Evolutionary conservation across 1,284 basidiomycete genomes (phyloP), one percentile per base, ranked within the genome.

Genomic region (Ganoderma meredithae): DNA sequence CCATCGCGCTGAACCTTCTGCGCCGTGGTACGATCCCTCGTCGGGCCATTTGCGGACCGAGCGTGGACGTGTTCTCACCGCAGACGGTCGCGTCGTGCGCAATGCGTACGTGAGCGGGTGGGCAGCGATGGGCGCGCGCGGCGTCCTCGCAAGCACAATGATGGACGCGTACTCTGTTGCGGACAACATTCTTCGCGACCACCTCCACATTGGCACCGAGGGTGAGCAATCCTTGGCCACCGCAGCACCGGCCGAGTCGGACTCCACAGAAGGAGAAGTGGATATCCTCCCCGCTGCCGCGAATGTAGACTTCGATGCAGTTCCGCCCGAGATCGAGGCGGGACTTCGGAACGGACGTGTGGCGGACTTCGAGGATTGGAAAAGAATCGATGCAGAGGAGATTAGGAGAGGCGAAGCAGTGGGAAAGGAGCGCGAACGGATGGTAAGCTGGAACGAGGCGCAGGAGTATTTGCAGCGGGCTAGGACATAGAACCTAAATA

Each of bases 101-200:
- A 91, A 92, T 47, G 84, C 95, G n/a, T 99, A 98, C 77, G 92
- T 95, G 1, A 92, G 95, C 1, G 97, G 97, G 2, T 99, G 98
- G 98, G 92, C 95, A 0, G 93, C 96, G 0, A 90, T 89, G 13
- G 98, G 97, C 27, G 96, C 97, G 0, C 91, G 90, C 58, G 97
- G 98, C 6, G 96, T 99, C 15, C 88, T 99, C 59, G 97, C 95
- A 0, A 87, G 91, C 19, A 99, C 98, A 31, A 97, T 99, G 96
- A 90, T 95, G 80, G 89, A 98, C 78, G 95, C 97, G 19, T 96
- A 96, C 76, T 83, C 84, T 2, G 90, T 94, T 1, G 92, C 93
- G 0, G 91, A 95, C 61, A 83, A 85, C 0, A 87, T 97, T 59
- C 72, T 94, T 1, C 76, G 80, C 2, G 95, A 95, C 72, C 82